Percentiles rank a stretch among this genome's conserved stretches.
phyloP scores from a whole-genome alignment of 2,329 filamentous ascomycete genomes.

The Fusarium floridanum region DNA sequence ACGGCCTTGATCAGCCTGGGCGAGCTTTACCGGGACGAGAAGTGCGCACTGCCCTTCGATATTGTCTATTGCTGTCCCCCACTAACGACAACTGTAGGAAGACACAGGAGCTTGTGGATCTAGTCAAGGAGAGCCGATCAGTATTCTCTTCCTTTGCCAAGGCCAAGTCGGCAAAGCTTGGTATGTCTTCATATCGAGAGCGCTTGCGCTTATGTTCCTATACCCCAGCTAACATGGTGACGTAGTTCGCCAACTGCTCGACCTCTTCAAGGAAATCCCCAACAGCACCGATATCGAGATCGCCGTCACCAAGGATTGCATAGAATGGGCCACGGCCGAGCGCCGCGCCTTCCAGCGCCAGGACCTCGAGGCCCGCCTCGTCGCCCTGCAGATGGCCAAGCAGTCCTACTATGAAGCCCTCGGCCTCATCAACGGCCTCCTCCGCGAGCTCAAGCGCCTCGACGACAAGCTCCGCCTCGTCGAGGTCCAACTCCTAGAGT shows the following conservation, averaged over 20 bases:
- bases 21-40: conserved; percentile 91
- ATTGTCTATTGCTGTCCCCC: conserved; percentile 9
- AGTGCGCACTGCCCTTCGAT: conserved; percentile 63
- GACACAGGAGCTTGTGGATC: conserved; percentile 85
- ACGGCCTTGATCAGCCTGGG: conserved; percentile 87
- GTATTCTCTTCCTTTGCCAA: conserved; percentile 97
- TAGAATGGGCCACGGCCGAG: conserved; percentile 98
- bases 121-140: conserved; percentile 90
- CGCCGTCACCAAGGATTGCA: conserved; percentile 96
- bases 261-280: conserved; percentile 93
- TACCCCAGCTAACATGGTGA: conserved; percentile 32
- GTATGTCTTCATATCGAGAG: conserved; percentile 65
- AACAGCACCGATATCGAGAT: conserved; percentile 96
- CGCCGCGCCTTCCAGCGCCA: conserved; percentile 96
- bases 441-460: conserved; percentile 96
- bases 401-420: conserved; percentile 97
- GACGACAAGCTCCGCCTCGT: conserved; percentile 99
- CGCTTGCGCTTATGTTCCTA: neutral
- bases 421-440: conserved; percentile 93
- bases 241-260: conserved; percentile 92
- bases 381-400: conserved; percentile 95
- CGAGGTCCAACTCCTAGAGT: conserved; percentile 97
- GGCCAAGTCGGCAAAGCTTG: conserved; percentile 97
- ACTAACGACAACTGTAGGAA: conserved; percentile 66
- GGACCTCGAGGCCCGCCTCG: conserved; percentile 96